Evolutionary conservation across 805 yeast genomes (phyloP).

Genomic region (Barnettozyma wickerhamii): DNA sequence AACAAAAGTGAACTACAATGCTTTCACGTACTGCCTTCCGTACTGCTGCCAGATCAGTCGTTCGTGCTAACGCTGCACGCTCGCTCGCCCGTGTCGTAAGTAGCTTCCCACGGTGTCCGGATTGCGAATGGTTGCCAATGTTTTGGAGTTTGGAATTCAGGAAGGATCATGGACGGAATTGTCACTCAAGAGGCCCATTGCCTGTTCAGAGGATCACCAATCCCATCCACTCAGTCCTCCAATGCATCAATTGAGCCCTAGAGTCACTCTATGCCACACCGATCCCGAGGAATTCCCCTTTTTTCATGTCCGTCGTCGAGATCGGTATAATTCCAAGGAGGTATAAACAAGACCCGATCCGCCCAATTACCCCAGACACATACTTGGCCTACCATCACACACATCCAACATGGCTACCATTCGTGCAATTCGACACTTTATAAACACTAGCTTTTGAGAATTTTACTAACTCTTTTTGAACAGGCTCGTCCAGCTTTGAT

Average conservation of each 20-base stretch:
- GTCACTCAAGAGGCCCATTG: no score
- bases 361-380: no score
- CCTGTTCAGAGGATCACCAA: no score
- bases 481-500: conserved; percentile 70
- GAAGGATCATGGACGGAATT: background rate
- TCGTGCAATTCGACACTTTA: no score
- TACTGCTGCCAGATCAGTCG: conserved; percentile 78
- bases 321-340: no score
- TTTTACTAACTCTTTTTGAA: no score
- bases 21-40: conserved; percentile 85
- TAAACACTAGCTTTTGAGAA: conserved; percentile 24
- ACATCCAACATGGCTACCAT: no score
- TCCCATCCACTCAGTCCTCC: background rate
- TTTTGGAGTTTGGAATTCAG: background rate
- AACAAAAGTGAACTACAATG: conserved; percentile 37
- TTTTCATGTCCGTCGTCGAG: no score
- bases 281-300: no score
- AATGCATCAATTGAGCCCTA: background rate
- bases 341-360: no score
- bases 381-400: no score
- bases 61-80: conserved; percentile 47
- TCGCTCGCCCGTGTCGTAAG: conserved; percentile 37
- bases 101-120: conserved; percentile 14
- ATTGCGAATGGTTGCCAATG: background rate
- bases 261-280: no score